A percentile compares a stretch with the other conserved stretches of the same genome.
These are phyloP conservation scores for Dendrobium catenatum DNA, from an alignment of 106 monocot species.

Conservation along the genomic window DNA sequence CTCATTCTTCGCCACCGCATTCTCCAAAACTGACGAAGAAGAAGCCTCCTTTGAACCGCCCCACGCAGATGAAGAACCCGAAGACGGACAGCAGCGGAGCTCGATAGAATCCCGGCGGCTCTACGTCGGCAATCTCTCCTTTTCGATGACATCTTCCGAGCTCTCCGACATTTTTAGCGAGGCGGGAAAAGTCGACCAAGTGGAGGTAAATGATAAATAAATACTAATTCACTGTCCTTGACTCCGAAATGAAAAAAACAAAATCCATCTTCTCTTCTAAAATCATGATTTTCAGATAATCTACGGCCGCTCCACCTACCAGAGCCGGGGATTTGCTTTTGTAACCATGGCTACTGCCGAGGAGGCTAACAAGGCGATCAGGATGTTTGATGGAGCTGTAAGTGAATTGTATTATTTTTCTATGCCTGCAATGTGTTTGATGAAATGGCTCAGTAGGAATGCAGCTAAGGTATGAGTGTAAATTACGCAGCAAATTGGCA, in stretches of 20 bases:
- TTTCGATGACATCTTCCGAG: slow-evolving; percentile 52
- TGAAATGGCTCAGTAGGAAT: background rate
- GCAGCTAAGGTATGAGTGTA: slow-evolving; percentile 1
- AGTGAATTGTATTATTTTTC: slow-evolving; percentile 9
- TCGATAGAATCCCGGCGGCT: slow-evolving; percentile 38
- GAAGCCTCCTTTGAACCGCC: background rate
- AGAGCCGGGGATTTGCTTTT: slow-evolving; percentile 95
- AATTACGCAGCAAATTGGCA: slow-evolving; percentile 47
- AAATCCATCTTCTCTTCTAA: background rate
- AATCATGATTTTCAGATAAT: slow-evolving; percentile 30
- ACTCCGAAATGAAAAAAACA: background rate
- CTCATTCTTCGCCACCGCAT: background rate
- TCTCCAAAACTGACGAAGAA: background rate
- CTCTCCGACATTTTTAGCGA: slow-evolving; percentile 62
- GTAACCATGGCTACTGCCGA: slow-evolving; percentile 60
- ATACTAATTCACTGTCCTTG: background rate
- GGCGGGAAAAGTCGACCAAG: slow-evolving; percentile 53
- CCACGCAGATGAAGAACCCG: background rate
- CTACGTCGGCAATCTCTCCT: slow-evolving; percentile 91
- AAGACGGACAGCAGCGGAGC: background rate
- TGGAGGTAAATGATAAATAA: slow-evolving; percentile 45
- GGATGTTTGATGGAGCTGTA: slow-evolving; percentile 76
- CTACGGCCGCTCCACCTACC: slow-evolving; percentile 73
- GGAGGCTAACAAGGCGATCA: slow-evolving; percentile 59
- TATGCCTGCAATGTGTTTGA: background rate